Evolutionary conservation across 1,284 basidiomycete genomes (phyloP), one percentile per base, ranked within the genome.

Genomic region (Cerrena zonata): DNA sequence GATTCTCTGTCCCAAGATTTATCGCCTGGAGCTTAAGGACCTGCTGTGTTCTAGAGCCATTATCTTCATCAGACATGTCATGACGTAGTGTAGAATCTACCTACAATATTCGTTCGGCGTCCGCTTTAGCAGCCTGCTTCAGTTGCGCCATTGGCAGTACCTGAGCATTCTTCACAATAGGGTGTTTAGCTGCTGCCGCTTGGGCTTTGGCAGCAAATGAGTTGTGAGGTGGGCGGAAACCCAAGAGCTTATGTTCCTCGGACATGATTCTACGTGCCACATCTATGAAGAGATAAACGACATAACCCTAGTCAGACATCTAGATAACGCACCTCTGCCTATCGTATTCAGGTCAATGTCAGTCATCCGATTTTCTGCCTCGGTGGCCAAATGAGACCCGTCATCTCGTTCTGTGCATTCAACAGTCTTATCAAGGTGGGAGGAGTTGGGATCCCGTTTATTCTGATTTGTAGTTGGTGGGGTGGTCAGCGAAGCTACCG

Each of bases 131-230:
- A 12, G 39, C 48, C 5, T 15, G 3, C 26, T 34, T 49, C 13
- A 49, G 25, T 19, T 24, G 12, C 11, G 42, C 39, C 18, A 37
- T 15, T 5, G 25, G 7, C 18, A 34, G 7, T 7, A 21, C 3
- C 11, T 15, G 10, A 25, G 26, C 18, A 21, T 18, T 39, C 11
- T 13, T 30, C 11, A 30, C 19, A 18, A 22, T 21, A 18, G 59
- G 61, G 27, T 60, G 61, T 30, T 57, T 58, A 10, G 63, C 56
- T 4, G 62, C 58, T 3, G 59, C 64, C 23, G 59, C 54, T 53
- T 66, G 63, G 10, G 65, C 65, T 30, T 61, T 56, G 0, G 65
- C 63, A 0, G 66, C 62, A 42, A 66, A 61, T n/a, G 65, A 66
- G 42, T 59, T 62, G 0, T 58, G 52, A 0, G 66, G 66, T 3